These are phyloP conservation scores for Phialemonium atrogriseum DNA, from an alignment of 2,329 filamentous ascomycete species.

Conservation along the genomic window DNA sequence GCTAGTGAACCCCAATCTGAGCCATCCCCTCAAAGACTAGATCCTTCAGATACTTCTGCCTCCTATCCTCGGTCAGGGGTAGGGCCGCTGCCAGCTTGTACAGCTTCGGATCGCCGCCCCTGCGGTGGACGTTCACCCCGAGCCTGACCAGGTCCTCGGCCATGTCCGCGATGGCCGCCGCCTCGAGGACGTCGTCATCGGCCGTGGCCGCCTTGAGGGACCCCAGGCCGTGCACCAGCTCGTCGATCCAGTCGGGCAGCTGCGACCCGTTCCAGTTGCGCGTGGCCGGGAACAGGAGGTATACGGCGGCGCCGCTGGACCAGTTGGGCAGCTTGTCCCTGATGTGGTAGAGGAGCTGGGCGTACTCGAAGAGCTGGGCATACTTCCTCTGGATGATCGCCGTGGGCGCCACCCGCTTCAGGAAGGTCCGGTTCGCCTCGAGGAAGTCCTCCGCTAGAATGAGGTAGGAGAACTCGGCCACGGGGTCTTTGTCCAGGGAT, in stretches of 20 bases:
- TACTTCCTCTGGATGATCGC: slow-evolving; percentile 80
- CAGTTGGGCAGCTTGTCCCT: slow-evolving; percentile 60
- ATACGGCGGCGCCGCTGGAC: slow-evolving; percentile 73
- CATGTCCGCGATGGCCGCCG: slow-evolving; percentile 77
- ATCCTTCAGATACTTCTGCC: slow-evolving; percentile 61
- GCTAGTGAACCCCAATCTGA: no score
- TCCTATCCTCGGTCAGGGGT: slow-evolving; percentile 64
- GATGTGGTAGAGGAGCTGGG: slow-evolving; percentile 61
- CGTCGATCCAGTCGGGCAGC: slow-evolving; percentile 25
- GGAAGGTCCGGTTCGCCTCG: slow-evolving; percentile 79
- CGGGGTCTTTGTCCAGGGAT: slow-evolving; percentile 59
- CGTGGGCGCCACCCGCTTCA: slow-evolving; percentile 69
- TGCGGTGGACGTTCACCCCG: slow-evolving; percentile 46
- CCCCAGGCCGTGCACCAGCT: slow-evolving; percentile 48
- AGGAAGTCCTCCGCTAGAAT: slow-evolving; percentile 67
- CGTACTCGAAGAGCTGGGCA: slow-evolving; percentile 47
- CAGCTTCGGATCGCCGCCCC: slow-evolving; percentile 44
- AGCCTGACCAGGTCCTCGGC: slow-evolving; percentile 62
- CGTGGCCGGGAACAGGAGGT: slow-evolving; percentile 47
- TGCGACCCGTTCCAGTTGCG: slow-evolving; percentile 32
- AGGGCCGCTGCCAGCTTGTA: slow-evolving; percentile 43
- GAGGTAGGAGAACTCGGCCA: slow-evolving; percentile 68
- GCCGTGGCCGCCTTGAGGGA: slow-evolving; percentile 48
- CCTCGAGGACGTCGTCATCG: slow-evolving; percentile 42
- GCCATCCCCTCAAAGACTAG: slow-evolving; percentile 42